phyloP scores from a whole-genome alignment of 768 basidiomycete genomes.

The Albatrellus ellisii region DNA sequence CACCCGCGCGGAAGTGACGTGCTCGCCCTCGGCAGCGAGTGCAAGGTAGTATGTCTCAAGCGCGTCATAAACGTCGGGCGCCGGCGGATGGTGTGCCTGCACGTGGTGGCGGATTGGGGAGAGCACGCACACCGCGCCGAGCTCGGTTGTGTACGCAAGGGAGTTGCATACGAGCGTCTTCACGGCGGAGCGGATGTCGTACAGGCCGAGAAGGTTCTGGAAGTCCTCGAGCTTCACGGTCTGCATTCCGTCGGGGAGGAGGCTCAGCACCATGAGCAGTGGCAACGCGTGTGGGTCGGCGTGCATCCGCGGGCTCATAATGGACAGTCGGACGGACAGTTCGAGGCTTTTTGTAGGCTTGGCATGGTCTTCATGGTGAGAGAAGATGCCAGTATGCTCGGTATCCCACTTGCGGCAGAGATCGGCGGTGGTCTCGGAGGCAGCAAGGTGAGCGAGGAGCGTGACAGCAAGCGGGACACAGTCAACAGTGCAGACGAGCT shows the following conservation, averaged over 20 bases:
- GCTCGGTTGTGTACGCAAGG: background rate
- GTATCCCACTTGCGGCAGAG: background rate
- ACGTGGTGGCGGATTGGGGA: background rate
- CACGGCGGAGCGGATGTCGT: background rate
- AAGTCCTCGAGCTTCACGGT: background rate
- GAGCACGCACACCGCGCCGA: background rate
- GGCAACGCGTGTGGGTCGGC: background rate
- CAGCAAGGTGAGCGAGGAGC: slow-evolving; percentile 4
- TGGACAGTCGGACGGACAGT: background rate
- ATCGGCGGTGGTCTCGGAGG: background rate
- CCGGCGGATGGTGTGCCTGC: background rate
- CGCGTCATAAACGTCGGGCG: background rate
- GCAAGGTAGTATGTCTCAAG: background rate
- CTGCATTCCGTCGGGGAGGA: background rate
- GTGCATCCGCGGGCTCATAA: background rate
- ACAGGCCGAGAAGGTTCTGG: background rate
- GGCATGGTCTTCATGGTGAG: too few species aligned
- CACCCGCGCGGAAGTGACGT: background rate
- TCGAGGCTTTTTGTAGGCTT: too few species aligned
- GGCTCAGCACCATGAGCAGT: background rate
- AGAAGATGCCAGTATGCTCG: too few species aligned
- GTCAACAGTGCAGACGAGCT: slow-evolving; percentile 1
- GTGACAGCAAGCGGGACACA: slow-evolving; percentile 1
- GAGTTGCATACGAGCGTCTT: background rate
- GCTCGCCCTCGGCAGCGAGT: background rate